A percentile compares a stretch with the other conserved stretches of the same genome.
phyloP scores from a whole-genome alignment of 2,329 filamentous ascomycete genomes.

The Achaetomium macrosporum region DNA sequence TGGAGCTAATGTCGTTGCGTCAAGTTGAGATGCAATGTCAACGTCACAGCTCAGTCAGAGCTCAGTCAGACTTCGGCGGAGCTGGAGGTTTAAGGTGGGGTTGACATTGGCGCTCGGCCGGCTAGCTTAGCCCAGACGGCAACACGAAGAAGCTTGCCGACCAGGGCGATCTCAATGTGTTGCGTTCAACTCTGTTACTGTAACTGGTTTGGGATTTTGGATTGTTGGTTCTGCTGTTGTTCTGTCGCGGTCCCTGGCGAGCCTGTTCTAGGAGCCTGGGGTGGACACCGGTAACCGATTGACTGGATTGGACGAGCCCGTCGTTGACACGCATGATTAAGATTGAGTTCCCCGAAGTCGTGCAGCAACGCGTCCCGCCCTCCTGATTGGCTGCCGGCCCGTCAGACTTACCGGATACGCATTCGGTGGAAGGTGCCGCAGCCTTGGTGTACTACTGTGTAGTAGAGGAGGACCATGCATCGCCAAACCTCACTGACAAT shows the following conservation, averaged over 20 bases:
- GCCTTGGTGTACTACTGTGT: conserved; percentile 4
- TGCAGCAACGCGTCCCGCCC: conserved; percentile 33
- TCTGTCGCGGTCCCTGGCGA: conserved; percentile 6
- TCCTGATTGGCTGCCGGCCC: conserved; percentile 31
- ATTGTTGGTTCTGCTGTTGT: conserved; percentile 7
- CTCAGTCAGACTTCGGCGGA: neutral
- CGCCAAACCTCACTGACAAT: conserved; percentile 14
- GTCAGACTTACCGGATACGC: conserved; percentile 17
- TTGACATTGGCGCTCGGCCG: neutral
- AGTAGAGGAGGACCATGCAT: conserved; percentile 9
- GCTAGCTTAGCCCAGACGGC: neutral
- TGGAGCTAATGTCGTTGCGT: no score
- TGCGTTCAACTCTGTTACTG: conserved; percentile 1
- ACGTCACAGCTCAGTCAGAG: no score
- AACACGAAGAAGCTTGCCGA: neutral
- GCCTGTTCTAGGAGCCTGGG: conserved; percentile 13
- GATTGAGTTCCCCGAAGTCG: conserved; percentile 32
- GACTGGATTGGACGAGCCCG: conserved; percentile 20
- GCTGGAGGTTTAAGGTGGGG: neutral
- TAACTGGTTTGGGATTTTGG: conserved; percentile 3
- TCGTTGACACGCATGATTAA: conserved; percentile 36
- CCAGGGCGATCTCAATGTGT: neutral
- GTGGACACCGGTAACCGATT: conserved; percentile 9
- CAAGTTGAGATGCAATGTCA: no score
- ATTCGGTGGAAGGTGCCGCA: conserved; percentile 18